Evolutionary conservation across 2,329 filamentous ascomycete genomes (phyloP), one percentile per base, ranked within the genome.

Genomic region (Beauveria medogensis): DNA sequence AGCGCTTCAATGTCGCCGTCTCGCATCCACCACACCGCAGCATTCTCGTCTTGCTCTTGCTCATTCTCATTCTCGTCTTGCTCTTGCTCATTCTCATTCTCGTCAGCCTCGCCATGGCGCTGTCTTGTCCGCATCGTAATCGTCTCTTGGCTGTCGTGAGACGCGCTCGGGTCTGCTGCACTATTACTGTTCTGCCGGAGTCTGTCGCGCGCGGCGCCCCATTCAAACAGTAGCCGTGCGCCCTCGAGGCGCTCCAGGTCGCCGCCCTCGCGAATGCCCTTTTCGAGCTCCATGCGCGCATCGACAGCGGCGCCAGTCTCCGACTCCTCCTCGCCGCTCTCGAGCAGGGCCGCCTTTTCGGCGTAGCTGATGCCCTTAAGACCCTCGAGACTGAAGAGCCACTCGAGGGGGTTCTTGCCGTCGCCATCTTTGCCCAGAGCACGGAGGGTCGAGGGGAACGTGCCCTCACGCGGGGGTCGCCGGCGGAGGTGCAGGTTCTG

Each of bases 401-500:
- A 93, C 63, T 88, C 85, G 68, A 93, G 83, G 0, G 89, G 77
- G 4, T 75, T 70, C 9, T 70, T 63, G 20, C 67, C 67, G 40
- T 70, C 69, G 5, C 67, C 64, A 37, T 68, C 69, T 64, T 65
- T 72, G 61, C 89, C 90, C 30, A 95, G 79, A 0, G 90, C 89
- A 3, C 87, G 82, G 16, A 96, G 79, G 0, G 91, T 91, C 0
- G 89, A 86, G 5, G 83, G 80, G 71, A 96, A 96, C 9, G 84
- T 81, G 8, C 80, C 82, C 65, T 90, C 88, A 65, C 84, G 82
- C 46, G 85, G 80, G 16, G 87, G 82, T 59, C 91, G 84, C 18
- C 89, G 81, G 20, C 89, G 84, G 5, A 96, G 84, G 68, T 86
- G 87, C 47, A 97, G 77, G 1, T 84, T 89, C 67, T 95, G 91